A percentile compares a stretch with the other conserved stretches of the same genome.
Conservation (phyloP, 495 filamentous ascomycete genomes). For the Aspergillus cristatus region DNA sequence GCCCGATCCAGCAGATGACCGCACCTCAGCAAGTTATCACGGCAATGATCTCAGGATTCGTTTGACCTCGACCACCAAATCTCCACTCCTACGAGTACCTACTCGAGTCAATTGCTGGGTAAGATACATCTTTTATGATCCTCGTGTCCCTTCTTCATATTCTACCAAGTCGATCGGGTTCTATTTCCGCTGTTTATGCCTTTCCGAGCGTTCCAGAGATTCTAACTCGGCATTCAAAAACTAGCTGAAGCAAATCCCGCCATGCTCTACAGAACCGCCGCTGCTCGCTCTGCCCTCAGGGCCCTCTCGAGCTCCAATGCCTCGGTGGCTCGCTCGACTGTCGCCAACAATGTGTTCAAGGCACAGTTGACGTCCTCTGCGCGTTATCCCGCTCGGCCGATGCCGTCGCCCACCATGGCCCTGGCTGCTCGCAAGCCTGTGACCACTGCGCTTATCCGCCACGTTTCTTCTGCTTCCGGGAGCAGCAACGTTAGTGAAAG, state of each 20-base stretch:
- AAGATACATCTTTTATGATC: no score
- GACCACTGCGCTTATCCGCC: conserved; percentile 43
- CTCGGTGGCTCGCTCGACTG: conserved; percentile 32
- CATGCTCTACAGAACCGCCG: conserved; percentile 41
- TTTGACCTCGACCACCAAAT: conserved; percentile 21
- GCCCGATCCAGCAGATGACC: conserved; percentile 20
- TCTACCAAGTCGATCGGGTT: conserved; percentile 31
- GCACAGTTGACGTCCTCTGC: conserved; percentile 38
- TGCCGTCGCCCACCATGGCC: conserved; percentile 29
- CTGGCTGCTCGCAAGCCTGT: conserved; percentile 42
- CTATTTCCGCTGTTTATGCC: conserved; percentile 9
- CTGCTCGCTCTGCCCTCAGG: conserved; percentile 39
- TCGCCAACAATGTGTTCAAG: conserved; percentile 35
- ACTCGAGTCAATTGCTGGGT: conserved; percentile 27
- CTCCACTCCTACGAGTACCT: conserved; percentile 23
- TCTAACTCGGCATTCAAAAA: conserved; percentile 29
- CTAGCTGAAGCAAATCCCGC: conserved; percentile 28
- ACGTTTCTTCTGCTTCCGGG: conserved; percentile 33
- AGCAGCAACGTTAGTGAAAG: conserved; percentile 23
- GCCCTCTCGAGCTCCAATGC: conserved; percentile 40
- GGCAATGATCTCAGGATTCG: conserved; percentile 27
- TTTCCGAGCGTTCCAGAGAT: conserved; percentile 29
- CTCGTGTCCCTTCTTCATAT: conserved; percentile 26
- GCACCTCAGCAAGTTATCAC: conserved; percentile 35
- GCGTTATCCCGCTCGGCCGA: conserved; percentile 27